These are phyloP conservation scores for Penicillium ucsense DNA, from an alignment of 495 filamentous ascomycete genomes.

Conservation along the genomic window DNA sequence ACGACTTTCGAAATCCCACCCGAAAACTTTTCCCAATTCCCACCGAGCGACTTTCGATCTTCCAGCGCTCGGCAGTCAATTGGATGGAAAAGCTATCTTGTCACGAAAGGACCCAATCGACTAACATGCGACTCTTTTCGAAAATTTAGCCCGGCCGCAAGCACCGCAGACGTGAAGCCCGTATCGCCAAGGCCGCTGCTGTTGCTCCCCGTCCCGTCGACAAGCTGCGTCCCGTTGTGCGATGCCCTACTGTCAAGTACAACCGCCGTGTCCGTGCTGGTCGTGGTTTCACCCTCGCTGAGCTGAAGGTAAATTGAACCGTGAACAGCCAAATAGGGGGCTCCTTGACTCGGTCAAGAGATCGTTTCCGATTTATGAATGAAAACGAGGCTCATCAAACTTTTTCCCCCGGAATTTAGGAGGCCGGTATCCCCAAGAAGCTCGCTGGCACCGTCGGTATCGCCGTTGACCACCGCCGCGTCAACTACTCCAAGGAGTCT, in stretches of 20 bases:
- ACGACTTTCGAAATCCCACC: constrained; percentile 27
- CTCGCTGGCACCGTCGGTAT: constrained; percentile 94
- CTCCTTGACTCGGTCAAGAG: not conserved
- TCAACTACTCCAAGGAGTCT: constrained; percentile 90
- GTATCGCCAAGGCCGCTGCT: constrained; percentile 82
- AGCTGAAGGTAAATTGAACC: constrained; percentile 76
- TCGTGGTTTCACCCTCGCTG: constrained; percentile 91
- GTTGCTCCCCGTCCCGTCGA: constrained; percentile 95
- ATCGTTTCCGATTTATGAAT: not conserved
- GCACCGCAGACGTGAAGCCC: constrained; percentile 77
- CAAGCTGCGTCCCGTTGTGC: constrained; percentile 89
- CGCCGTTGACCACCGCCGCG: constrained; percentile 88
- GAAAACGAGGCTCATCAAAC: constrained; percentile 6
- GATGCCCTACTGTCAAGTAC: constrained; percentile 93
- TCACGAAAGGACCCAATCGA: constrained; percentile 11
- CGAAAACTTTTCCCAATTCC: constrained; percentile 11
- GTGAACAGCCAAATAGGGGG: not conserved
- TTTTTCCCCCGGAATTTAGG: constrained; percentile 40
- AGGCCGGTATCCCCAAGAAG: constrained; percentile 90
- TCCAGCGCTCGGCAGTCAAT: constrained; percentile 7
- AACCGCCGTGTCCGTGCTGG: constrained; percentile 95
- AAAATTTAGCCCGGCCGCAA: constrained; percentile 79
- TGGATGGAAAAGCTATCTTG: constrained; percentile 6
- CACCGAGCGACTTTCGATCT: constrained; percentile 8
- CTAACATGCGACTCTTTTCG: constrained; percentile 19